Percentiles rank a stretch among this genome's conserved stretches.
phyloP scores from a whole-genome alignment of 2,329 filamentous ascomycete genomes.

The Ilyonectria destructans region DNA sequence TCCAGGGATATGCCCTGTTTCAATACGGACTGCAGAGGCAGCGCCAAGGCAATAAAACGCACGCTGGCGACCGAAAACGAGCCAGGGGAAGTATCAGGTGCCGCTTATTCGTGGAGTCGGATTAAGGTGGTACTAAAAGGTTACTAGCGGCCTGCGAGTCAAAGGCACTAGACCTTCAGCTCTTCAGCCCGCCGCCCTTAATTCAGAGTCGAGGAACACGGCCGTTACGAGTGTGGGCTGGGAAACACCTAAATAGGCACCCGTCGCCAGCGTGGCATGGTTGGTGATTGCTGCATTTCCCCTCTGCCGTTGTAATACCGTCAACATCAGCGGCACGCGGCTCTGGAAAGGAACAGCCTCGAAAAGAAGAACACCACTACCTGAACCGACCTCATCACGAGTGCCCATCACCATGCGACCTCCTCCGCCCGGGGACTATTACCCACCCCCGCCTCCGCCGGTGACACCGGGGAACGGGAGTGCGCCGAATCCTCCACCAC shows the following conservation, averaged over 20 bases:
- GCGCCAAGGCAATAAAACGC: background rate
- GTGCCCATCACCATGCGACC: background rate
- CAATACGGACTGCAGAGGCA: background rate
- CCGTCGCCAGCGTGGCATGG: background rate
- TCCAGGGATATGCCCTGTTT: constrained; percentile 2
- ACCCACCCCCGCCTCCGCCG: background rate
- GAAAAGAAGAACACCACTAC: background rate
- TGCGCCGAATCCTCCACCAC: background rate
- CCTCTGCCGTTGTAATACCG: background rate
- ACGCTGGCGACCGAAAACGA: background rate
- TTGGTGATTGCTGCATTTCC: background rate
- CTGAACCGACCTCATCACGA: background rate
- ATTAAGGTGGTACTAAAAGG: background rate
- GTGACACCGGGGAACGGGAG: background rate
- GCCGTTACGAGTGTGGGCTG: background rate
- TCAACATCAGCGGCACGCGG: no score
- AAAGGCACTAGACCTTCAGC: constrained; percentile 3
- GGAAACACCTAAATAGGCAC: background rate
- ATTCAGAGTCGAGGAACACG: constrained; percentile 4
- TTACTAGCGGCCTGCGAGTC: constrained; percentile 9
- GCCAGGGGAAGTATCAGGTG: background rate
- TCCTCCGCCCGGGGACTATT: background rate
- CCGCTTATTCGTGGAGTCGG: background rate
- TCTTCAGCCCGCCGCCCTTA: background rate
- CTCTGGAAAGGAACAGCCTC: background rate